These are phyloP conservation scores for Cymbopogon flexuosus DNA, from an alignment of 202 grass and related monocot genomes.

Conservation along the genomic window DNA sequence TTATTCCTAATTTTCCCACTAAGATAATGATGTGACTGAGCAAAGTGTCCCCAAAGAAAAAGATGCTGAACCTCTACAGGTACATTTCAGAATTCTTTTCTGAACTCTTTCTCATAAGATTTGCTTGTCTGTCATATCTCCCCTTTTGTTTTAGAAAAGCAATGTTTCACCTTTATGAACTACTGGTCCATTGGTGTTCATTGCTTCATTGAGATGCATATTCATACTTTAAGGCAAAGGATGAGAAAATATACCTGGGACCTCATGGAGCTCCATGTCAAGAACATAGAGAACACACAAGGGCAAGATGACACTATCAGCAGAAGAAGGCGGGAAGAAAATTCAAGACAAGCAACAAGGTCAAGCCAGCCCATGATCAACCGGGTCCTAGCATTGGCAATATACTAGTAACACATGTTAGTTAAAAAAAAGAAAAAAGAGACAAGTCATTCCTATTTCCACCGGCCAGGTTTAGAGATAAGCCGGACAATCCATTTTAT, in stretches of 20 bases:
- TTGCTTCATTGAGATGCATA: conserved; percentile 18
- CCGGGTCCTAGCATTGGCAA: too few species aligned
- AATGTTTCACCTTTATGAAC: neutral
- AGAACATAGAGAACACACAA: too few species aligned
- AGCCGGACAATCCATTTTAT: too few species aligned
- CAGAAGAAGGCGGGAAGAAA: too few species aligned
- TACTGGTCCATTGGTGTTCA: neutral
- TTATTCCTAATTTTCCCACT: conserved; percentile 63
- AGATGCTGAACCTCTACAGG: conserved; percentile 47
- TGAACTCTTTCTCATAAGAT: neutral
- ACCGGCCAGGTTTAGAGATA: too few species aligned
- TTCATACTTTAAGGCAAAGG: conserved; percentile 40
- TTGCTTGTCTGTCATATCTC: neutral
- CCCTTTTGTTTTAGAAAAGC: neutral
- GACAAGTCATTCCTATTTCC: too few species aligned
- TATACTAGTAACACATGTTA: too few species aligned
- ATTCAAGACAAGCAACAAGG: too few species aligned
- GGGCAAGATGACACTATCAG: too few species aligned
- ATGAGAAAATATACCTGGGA: conserved; percentile 72
- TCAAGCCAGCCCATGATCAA: too few species aligned
- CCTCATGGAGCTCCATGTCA: conserved; percentile 59
- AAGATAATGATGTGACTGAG: conserved; percentile 34
- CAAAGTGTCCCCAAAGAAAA: conserved; percentile 26
- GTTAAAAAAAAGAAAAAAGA: too few species aligned
- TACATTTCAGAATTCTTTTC: conserved; percentile 17